Evolutionary conservation across 2,329 filamentous ascomycete genomes (phyloP).

Genomic region (Colletotrichum phormii): DNA sequence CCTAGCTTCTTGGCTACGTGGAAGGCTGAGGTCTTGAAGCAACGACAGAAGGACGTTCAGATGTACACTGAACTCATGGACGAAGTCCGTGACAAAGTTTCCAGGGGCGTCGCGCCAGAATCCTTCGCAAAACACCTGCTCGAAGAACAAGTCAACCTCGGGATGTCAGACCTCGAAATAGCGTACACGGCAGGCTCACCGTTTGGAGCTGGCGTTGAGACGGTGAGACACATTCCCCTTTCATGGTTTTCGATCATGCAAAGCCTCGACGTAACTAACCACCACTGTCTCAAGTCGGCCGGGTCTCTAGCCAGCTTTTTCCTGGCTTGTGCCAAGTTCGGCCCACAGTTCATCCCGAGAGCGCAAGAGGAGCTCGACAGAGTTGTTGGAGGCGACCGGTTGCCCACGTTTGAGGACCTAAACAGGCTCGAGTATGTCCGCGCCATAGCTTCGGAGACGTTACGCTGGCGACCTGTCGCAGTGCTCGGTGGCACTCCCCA

Average conservation of each 20-base stretch:
- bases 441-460: constrained; percentile 52
- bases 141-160: constrained; percentile 51
- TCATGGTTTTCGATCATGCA: neutral
- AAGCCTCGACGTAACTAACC: constrained; percentile 23
- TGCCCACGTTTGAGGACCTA: constrained; percentile 52
- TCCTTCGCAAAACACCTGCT: constrained; percentile 59
- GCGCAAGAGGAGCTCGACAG: constrained; percentile 54
- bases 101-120: constrained; percentile 45
- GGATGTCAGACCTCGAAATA: constrained; percentile 55
- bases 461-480: constrained; percentile 53
- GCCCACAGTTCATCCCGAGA: constrained; percentile 58
- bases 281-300: constrained; percentile 53
- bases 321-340: constrained; percentile 64
- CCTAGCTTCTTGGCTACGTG: constrained; percentile 52
- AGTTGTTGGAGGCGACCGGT: constrained; percentile 49
- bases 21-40: constrained; percentile 51
- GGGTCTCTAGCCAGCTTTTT: constrained; percentile 62
- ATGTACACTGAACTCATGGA: constrained; percentile 55
- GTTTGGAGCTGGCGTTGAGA: constrained; percentile 58
- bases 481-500: constrained; percentile 58
- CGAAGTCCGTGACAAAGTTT: constrained; percentile 50
- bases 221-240: constrained; percentile 42
- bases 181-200: constrained; percentile 58
- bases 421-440: constrained; percentile 47
- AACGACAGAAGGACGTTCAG: constrained; percentile 46